These are phyloP conservation scores for Tuctoria greenei DNA, from an alignment of 176 grass and related monocot genomes.

Conservation along the genomic window DNA sequence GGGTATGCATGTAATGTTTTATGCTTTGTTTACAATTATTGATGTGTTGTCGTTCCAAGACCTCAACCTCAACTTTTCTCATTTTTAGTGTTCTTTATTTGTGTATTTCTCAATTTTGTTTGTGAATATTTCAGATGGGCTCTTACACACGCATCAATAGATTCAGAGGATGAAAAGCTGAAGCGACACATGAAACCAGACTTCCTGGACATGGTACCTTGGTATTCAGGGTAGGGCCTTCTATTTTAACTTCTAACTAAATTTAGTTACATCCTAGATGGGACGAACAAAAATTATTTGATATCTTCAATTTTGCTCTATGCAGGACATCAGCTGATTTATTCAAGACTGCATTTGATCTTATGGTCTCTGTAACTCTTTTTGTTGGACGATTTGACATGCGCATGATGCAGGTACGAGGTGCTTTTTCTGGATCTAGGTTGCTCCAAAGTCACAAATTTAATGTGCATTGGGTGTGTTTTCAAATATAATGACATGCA, in stretches of 20 bases:
- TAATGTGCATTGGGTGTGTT: not conserved
- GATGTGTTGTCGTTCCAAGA: not conserved
- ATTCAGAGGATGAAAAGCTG: constrained; percentile 70
- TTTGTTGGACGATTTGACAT: constrained; percentile 98
- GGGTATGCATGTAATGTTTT: constrained; percentile 63
- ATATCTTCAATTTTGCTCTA: constrained; percentile 43
- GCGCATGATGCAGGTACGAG: constrained; percentile 94
- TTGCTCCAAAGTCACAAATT: not conserved
- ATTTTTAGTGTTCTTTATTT: not conserved
- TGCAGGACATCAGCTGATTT: constrained; percentile 92
- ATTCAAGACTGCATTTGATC: constrained; percentile 96
- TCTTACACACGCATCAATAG: constrained; percentile 63
- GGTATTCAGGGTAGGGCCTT: constrained; percentile 89
- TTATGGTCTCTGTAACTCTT: constrained; percentile 95
- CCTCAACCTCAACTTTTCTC: constrained; percentile 1
- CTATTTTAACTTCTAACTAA: constrained; percentile 15
- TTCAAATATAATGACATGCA: not conserved
- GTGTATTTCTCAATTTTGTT: constrained; percentile 20
- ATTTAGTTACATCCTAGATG: constrained; percentile 23
- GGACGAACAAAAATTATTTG: constrained; percentile 28
- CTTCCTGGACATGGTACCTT: constrained; percentile 98
- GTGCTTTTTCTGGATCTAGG: constrained; percentile 12
- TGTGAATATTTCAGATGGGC: constrained; percentile 67
- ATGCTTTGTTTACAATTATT: not conserved
- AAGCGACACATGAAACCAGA: constrained; percentile 89